Conservation (phyloP, 352 stramenopile species). For the Thraustochytrium aureum region DNA sequence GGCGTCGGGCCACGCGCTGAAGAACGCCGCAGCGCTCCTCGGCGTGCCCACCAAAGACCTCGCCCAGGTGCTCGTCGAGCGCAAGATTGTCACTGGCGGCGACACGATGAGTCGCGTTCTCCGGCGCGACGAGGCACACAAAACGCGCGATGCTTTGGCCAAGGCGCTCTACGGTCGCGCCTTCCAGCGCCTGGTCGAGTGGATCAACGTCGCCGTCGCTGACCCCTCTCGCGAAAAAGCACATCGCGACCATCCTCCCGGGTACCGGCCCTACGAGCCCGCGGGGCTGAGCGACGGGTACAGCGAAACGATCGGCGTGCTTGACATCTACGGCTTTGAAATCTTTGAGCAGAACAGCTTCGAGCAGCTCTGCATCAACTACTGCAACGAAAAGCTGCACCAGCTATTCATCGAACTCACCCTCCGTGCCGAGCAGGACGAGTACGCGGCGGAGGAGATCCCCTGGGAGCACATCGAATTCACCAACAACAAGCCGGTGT, state of each 20-base stretch:
- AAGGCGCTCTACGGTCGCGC: conserved; percentile 80
- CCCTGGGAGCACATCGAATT: conserved; percentile 61
- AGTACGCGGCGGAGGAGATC: conserved; percentile 65
- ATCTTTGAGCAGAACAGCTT: conserved; percentile 82
- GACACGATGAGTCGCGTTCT: conserved; percentile 46
- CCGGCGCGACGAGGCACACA: conserved; percentile 8
- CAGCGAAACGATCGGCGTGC: conserved; percentile 66
- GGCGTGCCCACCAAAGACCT: conserved; percentile 16
- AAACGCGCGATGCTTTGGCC: conserved; percentile 70
- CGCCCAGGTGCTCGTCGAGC: background rate
- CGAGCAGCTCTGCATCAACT: conserved; percentile 86
- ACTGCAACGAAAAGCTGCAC: conserved; percentile 82
- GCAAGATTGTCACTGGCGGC: conserved; percentile 64
- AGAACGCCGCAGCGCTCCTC: conserved; percentile 26
- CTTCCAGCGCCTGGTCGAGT: conserved; percentile 78
- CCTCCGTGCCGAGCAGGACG: conserved; percentile 74
- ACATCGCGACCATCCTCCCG: conserved; percentile 56
- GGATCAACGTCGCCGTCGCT: conserved; percentile 70
- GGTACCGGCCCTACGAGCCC: background rate
- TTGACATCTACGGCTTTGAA: conserved; percentile 86
- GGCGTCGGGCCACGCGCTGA: background rate
- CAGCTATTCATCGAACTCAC: conserved; percentile 81
- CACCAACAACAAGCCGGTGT: conserved; percentile 82
- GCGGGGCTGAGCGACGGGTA: too few relatives aligned
- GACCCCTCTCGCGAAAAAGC: too few relatives aligned